Percentiles rank a stretch among this genome's conserved stretches.
These are phyloP conservation scores for Nakazawaea ambrosiae DNA, from an alignment of 805 yeast species.

Conservation along the genomic window DNA sequence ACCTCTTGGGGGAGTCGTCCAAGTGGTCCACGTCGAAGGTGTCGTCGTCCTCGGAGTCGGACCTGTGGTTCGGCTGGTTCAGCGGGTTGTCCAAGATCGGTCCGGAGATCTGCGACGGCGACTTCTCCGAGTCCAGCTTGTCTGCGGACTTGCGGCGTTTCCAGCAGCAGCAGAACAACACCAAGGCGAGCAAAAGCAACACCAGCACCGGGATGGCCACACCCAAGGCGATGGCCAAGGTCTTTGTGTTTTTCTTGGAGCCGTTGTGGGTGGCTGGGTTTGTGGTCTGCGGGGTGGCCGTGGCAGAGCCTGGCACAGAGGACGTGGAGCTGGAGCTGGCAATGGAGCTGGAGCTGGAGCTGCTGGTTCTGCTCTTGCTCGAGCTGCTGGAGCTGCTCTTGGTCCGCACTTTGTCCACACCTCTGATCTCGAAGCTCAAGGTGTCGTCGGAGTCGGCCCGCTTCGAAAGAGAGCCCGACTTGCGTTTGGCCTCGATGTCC, in stretches of 20 bases:
- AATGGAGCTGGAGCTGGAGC: slow-evolving; percentile 20
- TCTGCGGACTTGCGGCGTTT: slow-evolving; percentile 32
- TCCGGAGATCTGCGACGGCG: slow-evolving; percentile 26
- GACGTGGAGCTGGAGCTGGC: slow-evolving; percentile 24
- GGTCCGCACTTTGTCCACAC: slow-evolving; percentile 29
- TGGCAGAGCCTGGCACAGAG: too few relatives aligned
- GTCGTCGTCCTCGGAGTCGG: slow-evolving; percentile 13
- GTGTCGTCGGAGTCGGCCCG: slow-evolving; percentile 15
- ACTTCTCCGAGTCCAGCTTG: slow-evolving; percentile 20
- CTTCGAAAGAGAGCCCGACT: slow-evolving; percentile 18
- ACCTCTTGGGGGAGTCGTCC: slow-evolving; percentile 22
- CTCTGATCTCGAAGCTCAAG: slow-evolving; percentile 44
- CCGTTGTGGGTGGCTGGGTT: not conserved
- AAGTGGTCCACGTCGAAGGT: slow-evolving; percentile 8
- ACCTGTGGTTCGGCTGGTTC: slow-evolving; percentile 12
- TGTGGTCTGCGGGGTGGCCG: slow-evolving; percentile 19
- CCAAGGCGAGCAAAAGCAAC: slow-evolving; percentile 36
- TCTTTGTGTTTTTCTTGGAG: slow-evolving; percentile 30
- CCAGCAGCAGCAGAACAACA: slow-evolving; percentile 53
- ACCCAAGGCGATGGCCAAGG: slow-evolving; percentile 84
- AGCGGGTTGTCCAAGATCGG: slow-evolving; percentile 30
- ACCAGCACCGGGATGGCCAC: slow-evolving; percentile 69
- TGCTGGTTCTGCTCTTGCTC: slow-evolving; percentile 19
- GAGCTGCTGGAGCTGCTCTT: slow-evolving; percentile 15
- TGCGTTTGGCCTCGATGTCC: slow-evolving; percentile 32